phyloP scores from a whole-genome alignment of 2,329 filamentous ascomycete genomes.

The Colletotrichum godetiae region DNA sequence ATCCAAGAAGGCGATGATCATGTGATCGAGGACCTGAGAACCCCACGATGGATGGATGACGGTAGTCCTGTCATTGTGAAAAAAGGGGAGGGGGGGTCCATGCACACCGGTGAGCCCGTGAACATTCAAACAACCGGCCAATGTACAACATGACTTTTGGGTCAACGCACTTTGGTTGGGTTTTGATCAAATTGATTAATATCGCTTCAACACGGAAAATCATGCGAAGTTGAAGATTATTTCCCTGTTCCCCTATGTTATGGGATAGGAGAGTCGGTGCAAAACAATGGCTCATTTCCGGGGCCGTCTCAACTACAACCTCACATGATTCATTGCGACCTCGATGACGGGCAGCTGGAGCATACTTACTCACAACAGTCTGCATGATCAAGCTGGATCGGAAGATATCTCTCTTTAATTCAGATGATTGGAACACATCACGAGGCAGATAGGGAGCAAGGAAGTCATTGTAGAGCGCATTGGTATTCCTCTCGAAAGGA shows the following conservation, averaged over 20 bases:
- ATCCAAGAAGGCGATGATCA: too few species aligned
- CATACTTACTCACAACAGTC: not conserved
- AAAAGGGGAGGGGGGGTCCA: too few species aligned
- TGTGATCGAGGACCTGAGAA: too few species aligned
- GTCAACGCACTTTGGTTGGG: too few species aligned
- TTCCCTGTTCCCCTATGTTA: not conserved
- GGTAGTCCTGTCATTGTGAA: too few species aligned
- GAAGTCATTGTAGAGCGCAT: constrained; percentile 10
- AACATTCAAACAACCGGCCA: too few species aligned
- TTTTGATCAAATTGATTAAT: not conserved
- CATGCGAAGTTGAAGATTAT: not conserved
- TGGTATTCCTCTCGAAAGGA: constrained; percentile 9
- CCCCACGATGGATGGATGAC: too few species aligned
- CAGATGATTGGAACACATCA: not conserved
- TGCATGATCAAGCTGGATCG: not conserved
- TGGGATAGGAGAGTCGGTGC: not conserved
- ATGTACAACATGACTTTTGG: too few species aligned
- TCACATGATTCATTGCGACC: not conserved
- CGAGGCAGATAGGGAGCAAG: not conserved
- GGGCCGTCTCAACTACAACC: not conserved
- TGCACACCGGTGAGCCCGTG: too few species aligned
- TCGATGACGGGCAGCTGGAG: not conserved
- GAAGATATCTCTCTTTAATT: too few species aligned
- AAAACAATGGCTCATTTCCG: not conserved
- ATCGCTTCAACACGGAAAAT: not conserved